A percentile compares a stretch with the other conserved stretches of the same genome.
Evolutionary conservation across 2,329 filamentous ascomycete species (phyloP).

Genomic region (Neonectria magnoliae): DNA sequence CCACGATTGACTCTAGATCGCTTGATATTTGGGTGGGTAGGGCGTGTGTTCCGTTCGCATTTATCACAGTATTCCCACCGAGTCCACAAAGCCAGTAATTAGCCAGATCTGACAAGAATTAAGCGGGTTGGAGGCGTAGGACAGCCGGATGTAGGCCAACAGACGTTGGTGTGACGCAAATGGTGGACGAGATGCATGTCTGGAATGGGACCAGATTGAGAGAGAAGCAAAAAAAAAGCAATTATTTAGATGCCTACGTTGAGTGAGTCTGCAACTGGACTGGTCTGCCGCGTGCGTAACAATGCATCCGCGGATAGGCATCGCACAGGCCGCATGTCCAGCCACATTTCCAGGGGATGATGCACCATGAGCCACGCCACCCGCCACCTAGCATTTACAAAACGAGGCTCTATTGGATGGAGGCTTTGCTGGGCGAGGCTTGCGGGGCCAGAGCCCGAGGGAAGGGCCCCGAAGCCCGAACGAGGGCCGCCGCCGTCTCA

Average conservation of each 20-base stretch:
- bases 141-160: conserved; percentile 3
- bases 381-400: neutral
- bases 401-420: neutral
- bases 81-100: too few relatives aligned
- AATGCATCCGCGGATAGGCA: neutral
- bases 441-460: neutral
- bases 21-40: neutral
- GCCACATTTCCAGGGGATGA: conserved; percentile 18
- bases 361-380: conserved; percentile 10
- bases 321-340: conserved; percentile 4
- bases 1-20: neutral
- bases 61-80: neutral
- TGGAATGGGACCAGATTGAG: conserved; percentile 12
- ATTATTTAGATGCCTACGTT: neutral
- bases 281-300: neutral
- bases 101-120: neutral
- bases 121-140: neutral
- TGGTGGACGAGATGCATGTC: conserved; percentile 10
- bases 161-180: conserved; percentile 22
- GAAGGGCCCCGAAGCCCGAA: neutral
- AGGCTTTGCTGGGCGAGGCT: neutral
- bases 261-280: neutral
- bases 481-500: neutral
- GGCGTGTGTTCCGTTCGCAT: neutral
- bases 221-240: neutral